A percentile compares a stretch with the other conserved stretches of the same genome.
Conservation (phyloP, 2,329 filamentous ascomycete species). For the Biscogniauxia sp. region DNA sequence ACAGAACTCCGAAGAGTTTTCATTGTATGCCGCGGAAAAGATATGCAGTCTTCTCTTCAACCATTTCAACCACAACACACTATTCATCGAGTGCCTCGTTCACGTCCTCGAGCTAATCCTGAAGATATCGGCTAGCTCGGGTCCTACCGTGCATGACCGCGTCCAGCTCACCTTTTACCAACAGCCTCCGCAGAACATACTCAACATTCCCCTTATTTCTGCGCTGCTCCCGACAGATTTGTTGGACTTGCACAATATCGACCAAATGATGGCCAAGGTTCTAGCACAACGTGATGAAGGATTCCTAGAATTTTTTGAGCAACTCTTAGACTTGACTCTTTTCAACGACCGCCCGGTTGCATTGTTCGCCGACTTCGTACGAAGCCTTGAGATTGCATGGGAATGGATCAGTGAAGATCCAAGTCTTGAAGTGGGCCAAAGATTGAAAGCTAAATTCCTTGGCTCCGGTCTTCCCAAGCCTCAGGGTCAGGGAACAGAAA, state of each 20-base stretch:
- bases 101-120: conserved; percentile 60
- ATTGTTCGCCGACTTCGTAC: conserved; percentile 80
- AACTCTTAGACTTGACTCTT: conserved; percentile 74
- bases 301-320: conserved; percentile 76
- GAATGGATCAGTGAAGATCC: conserved; percentile 77
- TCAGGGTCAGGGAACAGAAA: conserved; percentile 51
- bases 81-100: conserved; percentile 60
- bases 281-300: conserved; percentile 68
- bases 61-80: conserved; percentile 48
- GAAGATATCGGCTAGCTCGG: conserved; percentile 50
- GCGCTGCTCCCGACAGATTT: conserved; percentile 60
- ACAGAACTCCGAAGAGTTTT: conserved; percentile 59
- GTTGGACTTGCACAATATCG: conserved; percentile 63
- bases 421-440: conserved; percentile 60
- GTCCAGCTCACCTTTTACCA: conserved; percentile 56
- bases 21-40: conserved; percentile 57
- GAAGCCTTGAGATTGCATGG: conserved; percentile 77
- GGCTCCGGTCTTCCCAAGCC: conserved; percentile 40
- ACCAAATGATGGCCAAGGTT: conserved; percentile 70
- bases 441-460: conserved; percentile 64
- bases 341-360: conserved; percentile 75
- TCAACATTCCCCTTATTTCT: conserved; percentile 56
- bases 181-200: conserved; percentile 53
- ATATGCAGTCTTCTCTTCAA: conserved; percentile 58
- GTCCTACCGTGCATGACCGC: conserved; percentile 51